Percentiles rank a stretch among this genome's conserved stretches.
Evolutionary conservation across 768 basidiomycete genomes (phyloP).

Genomic region (Tulasnella sp.): DNA sequence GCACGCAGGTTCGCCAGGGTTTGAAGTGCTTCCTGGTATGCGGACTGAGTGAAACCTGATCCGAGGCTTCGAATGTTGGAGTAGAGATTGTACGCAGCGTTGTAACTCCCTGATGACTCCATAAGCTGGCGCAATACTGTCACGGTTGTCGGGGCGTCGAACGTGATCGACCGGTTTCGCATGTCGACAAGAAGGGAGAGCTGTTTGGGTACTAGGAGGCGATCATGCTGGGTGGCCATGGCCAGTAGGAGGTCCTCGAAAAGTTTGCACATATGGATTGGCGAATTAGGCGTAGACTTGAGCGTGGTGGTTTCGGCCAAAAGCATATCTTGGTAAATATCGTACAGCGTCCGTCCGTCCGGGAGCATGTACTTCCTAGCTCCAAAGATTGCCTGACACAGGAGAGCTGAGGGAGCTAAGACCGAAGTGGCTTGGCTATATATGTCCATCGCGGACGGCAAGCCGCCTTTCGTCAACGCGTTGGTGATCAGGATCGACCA

Average conservation of each 20-base stretch:
- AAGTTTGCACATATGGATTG: not conserved
- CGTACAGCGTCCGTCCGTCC: not conserved
- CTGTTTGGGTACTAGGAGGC: not conserved
- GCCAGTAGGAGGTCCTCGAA: constrained; percentile 4
- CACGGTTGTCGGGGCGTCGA: not conserved
- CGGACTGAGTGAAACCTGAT: not conserved
- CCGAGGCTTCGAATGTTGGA: not conserved
- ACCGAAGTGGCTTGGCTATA: constrained; percentile 44
- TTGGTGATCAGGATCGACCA: constrained; percentile 59
- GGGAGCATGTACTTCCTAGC: not conserved
- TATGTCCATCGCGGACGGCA: constrained; percentile 45
- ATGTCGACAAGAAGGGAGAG: not conserved
- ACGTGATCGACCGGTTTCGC: not conserved
- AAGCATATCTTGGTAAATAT: not conserved
- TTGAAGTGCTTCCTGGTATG: constrained; percentile 1
- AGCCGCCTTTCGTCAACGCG: constrained; percentile 40
- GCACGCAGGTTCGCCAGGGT: not conserved
- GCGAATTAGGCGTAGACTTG: not conserved
- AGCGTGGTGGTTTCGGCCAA: not conserved
- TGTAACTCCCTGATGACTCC: not conserved
- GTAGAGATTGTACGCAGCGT: constrained; percentile 4
- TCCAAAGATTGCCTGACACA: not conserved
- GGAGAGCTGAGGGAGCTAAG: not conserved
- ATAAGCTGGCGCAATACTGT: not conserved
- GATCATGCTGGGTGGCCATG: not conserved